Conservation (phyloP, 768 basidiomycete genomes). For the Kwoniella dendrophila region DNA sequence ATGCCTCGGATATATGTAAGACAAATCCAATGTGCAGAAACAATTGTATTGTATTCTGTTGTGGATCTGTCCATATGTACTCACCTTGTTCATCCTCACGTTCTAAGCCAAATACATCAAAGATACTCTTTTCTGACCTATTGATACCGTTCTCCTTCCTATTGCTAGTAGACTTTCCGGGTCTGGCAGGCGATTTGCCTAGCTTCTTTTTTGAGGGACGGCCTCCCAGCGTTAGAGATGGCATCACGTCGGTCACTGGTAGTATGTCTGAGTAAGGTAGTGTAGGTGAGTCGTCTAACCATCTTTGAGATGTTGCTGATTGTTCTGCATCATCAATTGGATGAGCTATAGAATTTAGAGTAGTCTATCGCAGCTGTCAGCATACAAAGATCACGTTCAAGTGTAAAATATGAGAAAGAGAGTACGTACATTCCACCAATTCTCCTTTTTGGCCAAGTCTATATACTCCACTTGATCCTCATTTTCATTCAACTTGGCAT, state of each 20-base stretch:
- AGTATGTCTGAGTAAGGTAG: neutral
- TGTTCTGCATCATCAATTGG: neutral
- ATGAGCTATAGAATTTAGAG: neutral
- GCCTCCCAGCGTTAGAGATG: neutral
- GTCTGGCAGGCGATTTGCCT: conserved; percentile 8
- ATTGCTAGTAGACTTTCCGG: neutral
- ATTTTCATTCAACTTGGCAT: neutral
- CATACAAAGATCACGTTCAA: no score
- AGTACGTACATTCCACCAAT: conserved; percentile 14
- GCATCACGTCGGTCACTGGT: neutral
- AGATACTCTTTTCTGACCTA: neutral
- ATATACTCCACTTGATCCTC: conserved; percentile 6
- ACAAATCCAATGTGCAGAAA: conserved; percentile 5
- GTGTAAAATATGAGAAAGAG: neutral
- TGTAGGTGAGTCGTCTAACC: conserved; percentile 15
- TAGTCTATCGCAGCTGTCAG: neutral
- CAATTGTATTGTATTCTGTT: neutral
- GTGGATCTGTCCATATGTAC: neutral
- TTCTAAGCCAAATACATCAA: conserved; percentile 2
- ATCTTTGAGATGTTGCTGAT: neutral
- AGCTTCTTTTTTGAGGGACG: neutral
- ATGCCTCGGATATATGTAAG: neutral
- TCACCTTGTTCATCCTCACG: neutral
- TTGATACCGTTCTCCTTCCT: neutral
- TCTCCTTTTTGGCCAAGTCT: conserved; percentile 7